phyloP scores from a whole-genome alignment of 2,329 filamentous ascomycete species.

The Lecanicillium sp. region DNA sequence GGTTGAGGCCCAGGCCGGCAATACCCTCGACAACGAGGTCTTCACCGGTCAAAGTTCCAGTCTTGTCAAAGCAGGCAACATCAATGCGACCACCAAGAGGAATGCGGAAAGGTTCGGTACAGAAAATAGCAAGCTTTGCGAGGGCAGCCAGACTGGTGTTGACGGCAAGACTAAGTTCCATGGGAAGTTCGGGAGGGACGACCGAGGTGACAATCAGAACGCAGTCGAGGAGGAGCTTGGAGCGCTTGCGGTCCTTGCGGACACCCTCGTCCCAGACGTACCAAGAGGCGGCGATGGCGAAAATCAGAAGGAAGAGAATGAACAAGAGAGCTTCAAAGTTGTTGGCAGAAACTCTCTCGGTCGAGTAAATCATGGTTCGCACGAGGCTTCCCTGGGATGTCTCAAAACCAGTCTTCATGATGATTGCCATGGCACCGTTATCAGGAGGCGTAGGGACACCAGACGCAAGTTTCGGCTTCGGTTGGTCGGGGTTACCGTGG shows the following conservation, averaged over 20 bases:
- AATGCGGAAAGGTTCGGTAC: slow-evolving; percentile 97
- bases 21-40: slow-evolving; percentile 96
- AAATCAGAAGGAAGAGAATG: slow-evolving; percentile 92
- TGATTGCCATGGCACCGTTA: slow-evolving; percentile 86
- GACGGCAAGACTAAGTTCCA: slow-evolving; percentile 95
- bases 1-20: slow-evolving; percentile 73
- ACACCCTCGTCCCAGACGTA: slow-evolving; percentile 99
- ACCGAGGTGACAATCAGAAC: slow-evolving; percentile 97
- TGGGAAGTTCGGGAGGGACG: slow-evolving; percentile 94
- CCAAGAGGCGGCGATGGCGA: slow-evolving; percentile 95
- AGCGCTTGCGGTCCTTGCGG: slow-evolving; percentile 86
- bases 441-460: slow-evolving; percentile 82
- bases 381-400: slow-evolving; percentile 97
- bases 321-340: slow-evolving; percentile 95
- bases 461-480: slow-evolving; percentile 61
- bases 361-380: slow-evolving; percentile 99
- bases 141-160: slow-evolving; percentile 94
- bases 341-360: slow-evolving; percentile 96
- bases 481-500: slow-evolving; percentile 72
- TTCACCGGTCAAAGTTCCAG: slow-evolving; percentile 91
- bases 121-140: slow-evolving; percentile 95
- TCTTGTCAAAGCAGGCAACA: slow-evolving; percentile 97
- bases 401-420: slow-evolving; percentile 97
- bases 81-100: slow-evolving; percentile 94
- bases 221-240: slow-evolving; percentile 94